Conservation (phyloP, 192 early-diverging fungal genomes). For the Pilaira anomala region DNA sequence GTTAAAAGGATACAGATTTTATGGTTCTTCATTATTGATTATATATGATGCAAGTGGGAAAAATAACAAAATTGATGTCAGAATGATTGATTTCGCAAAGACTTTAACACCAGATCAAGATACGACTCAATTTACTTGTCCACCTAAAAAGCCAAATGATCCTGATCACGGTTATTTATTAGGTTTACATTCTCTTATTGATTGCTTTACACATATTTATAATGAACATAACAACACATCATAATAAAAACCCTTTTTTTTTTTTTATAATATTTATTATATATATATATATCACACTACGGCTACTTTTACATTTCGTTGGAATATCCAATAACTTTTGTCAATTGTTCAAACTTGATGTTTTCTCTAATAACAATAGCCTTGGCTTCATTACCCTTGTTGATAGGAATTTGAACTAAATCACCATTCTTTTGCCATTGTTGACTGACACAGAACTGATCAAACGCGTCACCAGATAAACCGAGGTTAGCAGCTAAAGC, state of each 20-base stretch:
- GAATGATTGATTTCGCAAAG: slow-evolving; percentile 97
- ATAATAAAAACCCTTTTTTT: background rate
- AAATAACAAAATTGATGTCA: slow-evolving; percentile 62
- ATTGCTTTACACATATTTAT: slow-evolving; percentile 63
- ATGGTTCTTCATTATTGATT: slow-evolving; percentile 83
- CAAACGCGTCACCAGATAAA: slow-evolving; percentile 62
- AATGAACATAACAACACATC: slow-evolving; percentile 19
- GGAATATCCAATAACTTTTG: slow-evolving; percentile 43
- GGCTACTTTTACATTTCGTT: slow-evolving; percentile 44
- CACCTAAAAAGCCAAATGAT: slow-evolving; percentile 41
- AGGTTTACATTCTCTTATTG: slow-evolving; percentile 69
- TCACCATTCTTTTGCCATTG: slow-evolving; percentile 61
- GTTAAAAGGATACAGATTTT: slow-evolving; percentile 86
- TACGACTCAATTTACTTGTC: slow-evolving; percentile 27
- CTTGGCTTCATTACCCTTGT: slow-evolving; percentile 83
- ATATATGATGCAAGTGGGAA: slow-evolving; percentile 78
- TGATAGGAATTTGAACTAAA: slow-evolving; percentile 71
- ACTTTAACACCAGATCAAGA: slow-evolving; percentile 62
- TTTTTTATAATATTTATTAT: background rate
- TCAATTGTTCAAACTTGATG: slow-evolving; percentile 78
- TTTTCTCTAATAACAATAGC: slow-evolving; percentile 82
- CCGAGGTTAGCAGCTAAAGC: slow-evolving; percentile 63
- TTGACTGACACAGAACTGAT: slow-evolving; percentile 52
- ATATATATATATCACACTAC: slow-evolving; percentile 1
- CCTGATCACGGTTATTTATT: slow-evolving; percentile 78